Percentiles rank a stretch among this genome's conserved stretches.
phyloP scores from a whole-genome alignment of 192 early-diverging fungal genomes.

The Podila horticola region DNA sequence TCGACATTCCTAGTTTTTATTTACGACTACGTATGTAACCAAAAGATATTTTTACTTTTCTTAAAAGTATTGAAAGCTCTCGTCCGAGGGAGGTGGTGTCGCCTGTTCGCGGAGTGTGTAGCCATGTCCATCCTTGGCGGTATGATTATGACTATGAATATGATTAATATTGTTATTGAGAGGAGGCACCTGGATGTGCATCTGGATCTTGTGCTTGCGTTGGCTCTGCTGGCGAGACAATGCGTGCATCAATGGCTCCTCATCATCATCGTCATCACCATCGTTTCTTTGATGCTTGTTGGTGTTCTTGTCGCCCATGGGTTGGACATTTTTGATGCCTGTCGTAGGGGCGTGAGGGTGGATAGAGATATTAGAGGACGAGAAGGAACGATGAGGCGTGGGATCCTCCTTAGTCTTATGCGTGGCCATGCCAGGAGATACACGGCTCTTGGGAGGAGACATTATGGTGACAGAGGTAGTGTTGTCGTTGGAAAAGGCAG shows the following conservation, averaged over 20 bases:
- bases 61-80: slow-evolving; percentile 27
- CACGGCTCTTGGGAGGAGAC: neutral
- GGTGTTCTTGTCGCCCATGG: neutral
- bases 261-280: slow-evolving; percentile 22
- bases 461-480: neutral
- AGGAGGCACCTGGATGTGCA: neutral
- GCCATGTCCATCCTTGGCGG: no score
- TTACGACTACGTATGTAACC: neutral
- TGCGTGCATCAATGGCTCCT: slow-evolving; percentile 31
- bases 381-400: no score
- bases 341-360: no score
- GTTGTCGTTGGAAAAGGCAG: slow-evolving; percentile 2
- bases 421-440: neutral
- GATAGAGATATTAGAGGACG: no score
- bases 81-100: neutral
- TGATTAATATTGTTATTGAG: neutral
- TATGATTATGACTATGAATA: no score
- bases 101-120: slow-evolving; percentile 3
- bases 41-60: neutral
- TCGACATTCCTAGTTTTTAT: neutral
- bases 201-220: neutral
- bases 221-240: slow-evolving; percentile 25
- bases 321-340: no score
- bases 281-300: neutral
- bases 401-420: no score